Percentiles rank a stretch among this genome's conserved stretches.
Evolutionary conservation across 805 yeast species (phyloP).

Genomic region (Geotrichum ghanense): DNA sequence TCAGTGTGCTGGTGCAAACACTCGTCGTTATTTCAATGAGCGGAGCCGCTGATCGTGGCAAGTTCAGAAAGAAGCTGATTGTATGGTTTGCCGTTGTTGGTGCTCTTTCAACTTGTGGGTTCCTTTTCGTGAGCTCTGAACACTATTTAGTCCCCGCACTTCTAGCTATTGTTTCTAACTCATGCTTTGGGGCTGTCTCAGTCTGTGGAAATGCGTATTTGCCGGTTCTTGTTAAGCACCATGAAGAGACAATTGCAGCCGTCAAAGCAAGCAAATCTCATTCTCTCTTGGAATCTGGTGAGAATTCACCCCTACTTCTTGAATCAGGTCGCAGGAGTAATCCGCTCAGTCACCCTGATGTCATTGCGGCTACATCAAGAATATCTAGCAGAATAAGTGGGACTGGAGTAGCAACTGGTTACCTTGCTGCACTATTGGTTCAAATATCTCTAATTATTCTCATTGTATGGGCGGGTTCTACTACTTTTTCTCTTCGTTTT

Average conservation of each 20-base stretch:
- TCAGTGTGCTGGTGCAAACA: conserved; percentile 64
- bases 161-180: conserved; percentile 50
- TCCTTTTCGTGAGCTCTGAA: conserved; percentile 28
- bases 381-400: conserved; percentile 40
- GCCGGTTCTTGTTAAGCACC: conserved; percentile 40
- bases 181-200: conserved; percentile 65
- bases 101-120: conserved; percentile 38
- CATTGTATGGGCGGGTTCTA: conserved; percentile 31
- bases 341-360: not conserved
- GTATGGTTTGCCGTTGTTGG: conserved; percentile 51
- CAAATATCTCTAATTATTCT: conserved; percentile 49
- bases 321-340: not conserved
- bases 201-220: conserved; percentile 70
- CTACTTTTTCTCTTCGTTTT: conserved; percentile 36
- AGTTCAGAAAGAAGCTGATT: conserved; percentile 44
- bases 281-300: not conserved
- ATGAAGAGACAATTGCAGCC: not conserved
- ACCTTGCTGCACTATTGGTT: conserved; percentile 54
- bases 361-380: conserved; percentile 3
- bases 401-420: conserved; percentile 60
- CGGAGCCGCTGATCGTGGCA: conserved; percentile 59
- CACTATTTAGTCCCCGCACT: conserved; percentile 42
- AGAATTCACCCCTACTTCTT: not conserved
- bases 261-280: not conserved
- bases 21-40: conserved; percentile 59